These are phyloP conservation scores for Penicillium roqueforti DNA, from an alignment of 495 filamentous ascomycete genomes.

Conservation along the genomic window DNA sequence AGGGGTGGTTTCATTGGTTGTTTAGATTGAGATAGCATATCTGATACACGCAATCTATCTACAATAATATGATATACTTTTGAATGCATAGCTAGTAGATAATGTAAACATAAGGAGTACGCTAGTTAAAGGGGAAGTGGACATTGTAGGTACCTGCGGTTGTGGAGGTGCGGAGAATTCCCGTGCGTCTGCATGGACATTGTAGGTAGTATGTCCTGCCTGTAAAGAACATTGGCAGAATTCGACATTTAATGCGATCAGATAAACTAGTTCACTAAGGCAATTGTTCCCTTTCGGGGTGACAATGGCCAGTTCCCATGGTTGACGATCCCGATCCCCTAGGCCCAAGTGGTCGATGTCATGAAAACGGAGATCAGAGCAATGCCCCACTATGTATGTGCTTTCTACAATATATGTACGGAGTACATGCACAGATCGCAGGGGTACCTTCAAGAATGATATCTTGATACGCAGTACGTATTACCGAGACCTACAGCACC, in stretches of 20 bases:
- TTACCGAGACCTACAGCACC: conserved; percentile 11
- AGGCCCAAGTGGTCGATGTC: conserved; percentile 21
- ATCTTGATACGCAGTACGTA: background rate
- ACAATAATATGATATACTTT: too few relatives aligned
- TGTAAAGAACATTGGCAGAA: too few relatives aligned
- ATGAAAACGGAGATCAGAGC: conserved; percentile 15
- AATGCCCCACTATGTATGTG: background rate
- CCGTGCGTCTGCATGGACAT: conserved; percentile 6
- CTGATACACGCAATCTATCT: too few relatives aligned
- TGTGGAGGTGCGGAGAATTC: conserved; percentile 30
- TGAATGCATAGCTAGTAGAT: too few relatives aligned
- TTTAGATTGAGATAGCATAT: background rate
- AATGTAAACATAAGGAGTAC: background rate
- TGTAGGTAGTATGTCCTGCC: too few relatives aligned
- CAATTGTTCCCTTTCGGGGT: conserved; percentile 14
- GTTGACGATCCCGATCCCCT: conserved; percentile 10
- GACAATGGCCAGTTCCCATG: conserved; percentile 21
- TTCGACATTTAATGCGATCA: conserved; percentile 6
- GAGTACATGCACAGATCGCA: background rate
- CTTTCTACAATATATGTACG: too few relatives aligned
- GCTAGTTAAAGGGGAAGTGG: background rate
- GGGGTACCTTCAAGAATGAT: conserved; percentile 17
- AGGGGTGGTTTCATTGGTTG: background rate
- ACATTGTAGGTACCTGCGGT: background rate
- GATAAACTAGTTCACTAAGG: conserved; percentile 5